Conservation (phyloP, 2,329 filamentous ascomycete species). For the Byssochlamys sp. region DNA sequence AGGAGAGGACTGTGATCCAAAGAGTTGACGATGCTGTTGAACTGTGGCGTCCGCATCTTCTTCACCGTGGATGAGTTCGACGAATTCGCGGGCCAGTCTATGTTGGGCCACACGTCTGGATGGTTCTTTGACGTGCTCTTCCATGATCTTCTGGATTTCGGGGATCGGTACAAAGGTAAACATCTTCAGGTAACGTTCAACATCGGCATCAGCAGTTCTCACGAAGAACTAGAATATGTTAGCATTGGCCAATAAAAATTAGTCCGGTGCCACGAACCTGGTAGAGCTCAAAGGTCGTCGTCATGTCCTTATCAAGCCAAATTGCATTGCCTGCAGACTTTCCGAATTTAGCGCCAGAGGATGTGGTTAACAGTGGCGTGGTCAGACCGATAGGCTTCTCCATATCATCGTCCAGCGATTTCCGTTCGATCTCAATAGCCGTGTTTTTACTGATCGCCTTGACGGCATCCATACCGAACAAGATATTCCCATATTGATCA, state of each 20-base stretch:
- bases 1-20: slow-evolving; percentile 26
- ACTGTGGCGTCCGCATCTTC: slow-evolving; percentile 55
- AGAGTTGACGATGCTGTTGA: slow-evolving; percentile 43
- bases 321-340: slow-evolving; percentile 90
- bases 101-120: slow-evolving; percentile 72
- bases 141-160: slow-evolving; percentile 60
- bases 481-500: slow-evolving; percentile 93
- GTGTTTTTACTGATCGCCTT: slow-evolving; percentile 57
- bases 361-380: slow-evolving; percentile 76
- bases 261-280: slow-evolving; percentile 34
- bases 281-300: slow-evolving; percentile 76
- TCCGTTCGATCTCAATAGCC: slow-evolving; percentile 26
- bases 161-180: slow-evolving; percentile 76
- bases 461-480: slow-evolving; percentile 76
- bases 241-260: slow-evolving; percentile 7
- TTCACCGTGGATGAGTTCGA: slow-evolving; percentile 67
- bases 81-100: slow-evolving; percentile 68
- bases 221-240: slow-evolving; percentile 61
- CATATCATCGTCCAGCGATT: slow-evolving; percentile 27
- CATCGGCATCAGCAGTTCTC: slow-evolving; percentile 67
- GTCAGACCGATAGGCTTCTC: slow-evolving; percentile 69
- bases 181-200: slow-evolving; percentile 72
- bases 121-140: slow-evolving; percentile 57
- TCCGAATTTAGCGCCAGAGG: slow-evolving; percentile 80
- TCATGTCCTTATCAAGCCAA: slow-evolving; percentile 79